Conservation (phyloP, 2,329 filamentous ascomycete genomes). For the Cladophialophora psammophila region DNA sequence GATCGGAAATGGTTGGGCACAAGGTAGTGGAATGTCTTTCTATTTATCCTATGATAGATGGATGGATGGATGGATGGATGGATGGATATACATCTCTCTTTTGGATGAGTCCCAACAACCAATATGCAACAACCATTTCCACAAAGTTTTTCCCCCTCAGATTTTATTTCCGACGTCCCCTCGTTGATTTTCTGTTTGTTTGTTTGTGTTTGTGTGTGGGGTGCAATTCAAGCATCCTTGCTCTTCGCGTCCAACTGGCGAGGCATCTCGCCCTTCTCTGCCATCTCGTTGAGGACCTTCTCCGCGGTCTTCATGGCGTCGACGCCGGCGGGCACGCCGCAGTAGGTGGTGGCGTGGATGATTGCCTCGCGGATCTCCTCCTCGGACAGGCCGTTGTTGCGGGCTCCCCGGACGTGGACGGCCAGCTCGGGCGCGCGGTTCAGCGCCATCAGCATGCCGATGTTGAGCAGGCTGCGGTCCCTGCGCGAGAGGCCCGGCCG, state of each 20-base stretch:
- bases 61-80: not conserved
- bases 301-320: constrained; percentile 49
- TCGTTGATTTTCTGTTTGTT: no score
- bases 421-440: constrained; percentile 67
- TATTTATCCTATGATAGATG: not conserved
- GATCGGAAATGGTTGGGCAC: not conserved
- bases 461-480: constrained; percentile 68
- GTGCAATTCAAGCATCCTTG: constrained; percentile 30
- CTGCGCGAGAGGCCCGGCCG: constrained; percentile 68
- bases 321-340: constrained; percentile 54
- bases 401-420: constrained; percentile 66
- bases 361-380: constrained; percentile 63
- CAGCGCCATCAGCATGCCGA: constrained; percentile 69
- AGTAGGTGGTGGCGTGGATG: constrained; percentile 49
- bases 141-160: no score
- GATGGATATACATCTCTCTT: no score
- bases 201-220: no score
- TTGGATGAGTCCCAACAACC: not conserved
- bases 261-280: constrained; percentile 38
- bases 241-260: constrained; percentile 37
- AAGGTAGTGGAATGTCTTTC: not conserved
- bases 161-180: no score
- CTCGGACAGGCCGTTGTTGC: constrained; percentile 68
- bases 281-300: constrained; percentile 43
- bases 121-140: not conserved